phyloP scores from a whole-genome alignment of 2,329 filamentous ascomycete genomes.

The Aspergillus carbonarius region DNA sequence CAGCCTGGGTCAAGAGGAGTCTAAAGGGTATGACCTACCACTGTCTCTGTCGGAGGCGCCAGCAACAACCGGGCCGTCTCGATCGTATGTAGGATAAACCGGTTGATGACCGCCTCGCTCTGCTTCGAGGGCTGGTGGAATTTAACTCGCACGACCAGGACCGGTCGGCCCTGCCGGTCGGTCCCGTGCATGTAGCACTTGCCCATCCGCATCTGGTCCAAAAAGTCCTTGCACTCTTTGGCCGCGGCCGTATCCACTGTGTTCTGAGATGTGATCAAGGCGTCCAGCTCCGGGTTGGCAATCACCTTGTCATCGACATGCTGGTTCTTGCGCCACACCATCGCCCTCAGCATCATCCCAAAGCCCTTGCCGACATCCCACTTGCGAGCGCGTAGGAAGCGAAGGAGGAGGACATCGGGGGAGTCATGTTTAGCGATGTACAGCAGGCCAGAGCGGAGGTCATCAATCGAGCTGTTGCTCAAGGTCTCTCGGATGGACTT shows the following conservation, averaged over 20 bases:
- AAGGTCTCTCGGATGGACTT: conserved; percentile 80
- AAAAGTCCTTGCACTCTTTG: conserved; percentile 70
- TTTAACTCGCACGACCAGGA: conserved; percentile 77
- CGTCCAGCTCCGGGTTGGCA: conserved; percentile 66
- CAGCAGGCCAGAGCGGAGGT: conserved; percentile 78
- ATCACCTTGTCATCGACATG: conserved; percentile 86
- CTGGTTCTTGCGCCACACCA: conserved; percentile 81
- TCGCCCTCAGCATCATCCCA: conserved; percentile 85
- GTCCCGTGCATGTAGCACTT: conserved; percentile 87
- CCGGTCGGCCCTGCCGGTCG: conserved; percentile 78
- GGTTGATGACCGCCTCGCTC: conserved; percentile 75
- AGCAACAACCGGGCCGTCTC: conserved; percentile 86
- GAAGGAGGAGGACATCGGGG: conserved; percentile 76
- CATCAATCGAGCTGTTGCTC: conserved; percentile 69
- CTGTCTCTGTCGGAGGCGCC: conserved; percentile 77
- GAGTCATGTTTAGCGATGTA: conserved; percentile 89
- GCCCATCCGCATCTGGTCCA: conserved; percentile 79
- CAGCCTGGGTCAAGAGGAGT: not conserved
- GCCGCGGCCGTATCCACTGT: conserved; percentile 60
- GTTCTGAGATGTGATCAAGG: conserved; percentile 60
- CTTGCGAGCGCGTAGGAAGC: conserved; percentile 80
- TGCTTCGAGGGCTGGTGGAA: conserved; percentile 84
- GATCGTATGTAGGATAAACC: conserved; percentile 87
- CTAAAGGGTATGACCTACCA: conserved; percentile 57
- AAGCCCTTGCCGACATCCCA: conserved; percentile 92